Conservation (phyloP, 2,329 filamentous ascomycete species). For the Botrytis hyacinthi region DNA sequence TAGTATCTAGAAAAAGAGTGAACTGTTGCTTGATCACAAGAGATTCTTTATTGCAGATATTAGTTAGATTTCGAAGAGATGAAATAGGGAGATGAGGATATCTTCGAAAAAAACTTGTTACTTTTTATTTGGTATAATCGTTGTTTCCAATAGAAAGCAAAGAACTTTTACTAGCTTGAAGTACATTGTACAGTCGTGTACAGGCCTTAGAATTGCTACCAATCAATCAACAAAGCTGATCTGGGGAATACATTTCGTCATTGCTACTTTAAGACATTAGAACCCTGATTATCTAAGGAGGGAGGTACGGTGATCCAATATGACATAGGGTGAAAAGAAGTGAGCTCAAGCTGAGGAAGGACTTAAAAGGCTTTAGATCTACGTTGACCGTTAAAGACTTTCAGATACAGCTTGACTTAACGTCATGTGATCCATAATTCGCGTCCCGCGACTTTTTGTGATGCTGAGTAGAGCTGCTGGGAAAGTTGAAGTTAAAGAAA, state of each 20-base stretch:
- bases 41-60: neutral
- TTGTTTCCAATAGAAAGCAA: conserved; percentile 5
- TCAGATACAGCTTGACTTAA: neutral
- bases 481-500: neutral
- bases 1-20: neutral
- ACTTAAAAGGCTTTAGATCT: neutral
- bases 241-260: conserved; percentile 18
- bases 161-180: neutral
- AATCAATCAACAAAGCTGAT: conserved; percentile 4
- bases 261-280: neutral
- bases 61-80: neutral
- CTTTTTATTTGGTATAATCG: conserved; percentile 2
- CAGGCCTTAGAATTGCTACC: neutral
- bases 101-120: neutral
- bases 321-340: neutral
- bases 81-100: neutral
- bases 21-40: neutral
- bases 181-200: neutral
- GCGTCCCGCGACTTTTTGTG: conserved; percentile 19
- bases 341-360: neutral
- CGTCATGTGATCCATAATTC: conserved; percentile 17
- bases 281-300: neutral
- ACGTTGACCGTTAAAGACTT: neutral
- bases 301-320: neutral
- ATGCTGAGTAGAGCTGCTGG: conserved; percentile 1